These are phyloP conservation scores for Rhamnella rubrinervis DNA, from an alignment of 331 rosid genomes.

Conservation along the genomic window DNA sequence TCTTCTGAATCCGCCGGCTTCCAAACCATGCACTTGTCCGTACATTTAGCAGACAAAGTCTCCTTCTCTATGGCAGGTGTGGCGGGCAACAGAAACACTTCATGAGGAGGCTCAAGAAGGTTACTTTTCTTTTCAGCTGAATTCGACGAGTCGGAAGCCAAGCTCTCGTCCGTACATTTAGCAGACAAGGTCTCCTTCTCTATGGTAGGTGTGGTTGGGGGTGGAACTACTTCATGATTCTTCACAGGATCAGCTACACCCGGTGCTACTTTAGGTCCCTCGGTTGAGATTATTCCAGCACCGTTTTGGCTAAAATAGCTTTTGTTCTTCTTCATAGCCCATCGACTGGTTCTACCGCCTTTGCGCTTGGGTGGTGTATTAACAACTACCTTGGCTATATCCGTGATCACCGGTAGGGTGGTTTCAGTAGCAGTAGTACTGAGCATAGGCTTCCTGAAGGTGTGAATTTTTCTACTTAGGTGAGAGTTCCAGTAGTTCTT, in stretches of 20 bases:
- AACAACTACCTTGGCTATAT: conserved; percentile 12
- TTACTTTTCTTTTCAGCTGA: not conserved
- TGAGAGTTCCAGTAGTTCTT: conserved; percentile 89
- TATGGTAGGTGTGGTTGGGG: conserved; percentile 22
- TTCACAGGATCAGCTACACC: not conserved
- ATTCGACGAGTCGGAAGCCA: not conserved
- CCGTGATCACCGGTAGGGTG: not conserved
- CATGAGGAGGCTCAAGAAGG: not conserved
- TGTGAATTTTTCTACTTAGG: conserved; percentile 58
- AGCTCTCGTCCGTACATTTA: not conserved
- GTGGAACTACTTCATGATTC: not conserved
- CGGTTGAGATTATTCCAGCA: not conserved
- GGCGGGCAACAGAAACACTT: not conserved
- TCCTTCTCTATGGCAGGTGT: conserved; percentile 30
- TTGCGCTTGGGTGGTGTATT: conserved; percentile 39
- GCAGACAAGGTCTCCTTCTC: conserved; percentile 21
- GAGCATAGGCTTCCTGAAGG: conserved; percentile 25
- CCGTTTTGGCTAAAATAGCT: not conserved
- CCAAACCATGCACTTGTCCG: not conserved
- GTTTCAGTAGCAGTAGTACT: no score
- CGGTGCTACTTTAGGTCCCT: not conserved
- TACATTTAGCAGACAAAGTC: not conserved
- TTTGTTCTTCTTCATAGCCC: conserved; percentile 52
- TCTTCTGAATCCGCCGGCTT: not conserved
- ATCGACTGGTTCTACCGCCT: conserved; percentile 51